Base-by-base conservation (phyloP, 768 basidiomycete genomes). In the Psilocybe sp. region DNA sequence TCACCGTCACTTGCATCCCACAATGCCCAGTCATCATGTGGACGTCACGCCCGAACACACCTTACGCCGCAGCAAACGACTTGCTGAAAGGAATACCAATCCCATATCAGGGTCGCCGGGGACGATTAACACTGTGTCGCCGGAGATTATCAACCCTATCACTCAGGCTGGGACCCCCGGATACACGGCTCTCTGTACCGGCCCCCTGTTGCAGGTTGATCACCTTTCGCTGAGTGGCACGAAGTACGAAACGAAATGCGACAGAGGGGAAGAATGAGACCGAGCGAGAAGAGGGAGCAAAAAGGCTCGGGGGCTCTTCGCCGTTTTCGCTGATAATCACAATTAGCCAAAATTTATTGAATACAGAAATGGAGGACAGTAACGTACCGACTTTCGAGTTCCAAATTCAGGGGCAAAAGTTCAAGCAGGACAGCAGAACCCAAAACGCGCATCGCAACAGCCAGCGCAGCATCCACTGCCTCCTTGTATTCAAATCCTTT, bases 141-240 rank as follows among this genome's bases (percentile, higher is more conserved):
- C n/a, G n/a, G n/a, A n/a, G n/a, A n/a, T n/a, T n/a, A n/a, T n/a
- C n/a, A n/a, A n/a, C n/a, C n/a, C n/a, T n/a, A n/a, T n/a, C n/a
- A n/a, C n/a, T n/a, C n/a, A n/a, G n/a, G n/a, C n/a, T n/a, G n/a
- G n/a, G n/a, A n/a, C n/a, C 89, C 67, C 98, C 94, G 0, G 89
- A 84, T 44, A 78, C 79, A 34, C 84, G 81, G 12, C 80, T 81
- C 47, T 85, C 86, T 6, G 75, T 71, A 54, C 90, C 89, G 0
- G 92, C 89, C 13, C 78, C 84, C 52, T 89, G 83, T 62, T 95
- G 89, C 34, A 91, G 69, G 60, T 92, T 81, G 62, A 98, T 98
- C 79, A 98, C 86, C 14, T 84, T 66, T 98, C 95, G 42, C 94
- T 97, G 43, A 98, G 70, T 14, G 96, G 96, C 7, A 98, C 88